These are phyloP conservation scores for Lepraria neglecta DNA, from an alignment of 495 filamentous ascomycete species.

Conservation along the genomic window DNA sequence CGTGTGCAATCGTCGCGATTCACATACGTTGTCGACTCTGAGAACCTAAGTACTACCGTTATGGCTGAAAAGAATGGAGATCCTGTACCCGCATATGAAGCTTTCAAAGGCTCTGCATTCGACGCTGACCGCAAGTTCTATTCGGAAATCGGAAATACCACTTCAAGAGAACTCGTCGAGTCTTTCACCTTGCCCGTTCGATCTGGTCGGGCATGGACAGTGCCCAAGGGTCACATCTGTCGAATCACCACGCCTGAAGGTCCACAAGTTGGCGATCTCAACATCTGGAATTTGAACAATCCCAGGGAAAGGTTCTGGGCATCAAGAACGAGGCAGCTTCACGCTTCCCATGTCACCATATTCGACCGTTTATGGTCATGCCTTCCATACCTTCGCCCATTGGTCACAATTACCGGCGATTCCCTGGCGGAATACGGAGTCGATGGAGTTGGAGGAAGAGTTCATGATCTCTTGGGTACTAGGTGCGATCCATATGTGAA, in stretches of 20 bases:
- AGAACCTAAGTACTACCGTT: not conserved
- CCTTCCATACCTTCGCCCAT: slow-evolving; percentile 66
- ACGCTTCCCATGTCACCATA: slow-evolving; percentile 62
- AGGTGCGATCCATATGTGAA: slow-evolving; percentile 73
- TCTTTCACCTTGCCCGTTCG: slow-evolving; percentile 47
- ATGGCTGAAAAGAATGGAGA: not conserved
- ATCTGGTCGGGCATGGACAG: slow-evolving; percentile 59
- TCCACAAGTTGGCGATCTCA: slow-evolving; percentile 74
- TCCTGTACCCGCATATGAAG: slow-evolving; percentile 39
- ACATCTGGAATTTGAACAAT: slow-evolving; percentile 71
- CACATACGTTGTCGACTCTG: too few relatives aligned
- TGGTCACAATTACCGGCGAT: slow-evolving; percentile 66
- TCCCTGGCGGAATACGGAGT: slow-evolving; percentile 51
- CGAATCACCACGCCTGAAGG: slow-evolving; percentile 67
- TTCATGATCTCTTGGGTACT: slow-evolving; percentile 59
- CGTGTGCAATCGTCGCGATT: too few relatives aligned
- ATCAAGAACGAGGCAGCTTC: slow-evolving; percentile 66
- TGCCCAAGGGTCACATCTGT: slow-evolving; percentile 56
- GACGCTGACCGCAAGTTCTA: slow-evolving; percentile 42
- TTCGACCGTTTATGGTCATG: slow-evolving; percentile 71
- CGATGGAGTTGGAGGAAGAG: slow-evolving; percentile 42
- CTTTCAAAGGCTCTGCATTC: slow-evolving; percentile 38
- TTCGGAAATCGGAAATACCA: slow-evolving; percentile 27
- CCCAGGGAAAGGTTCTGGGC: slow-evolving; percentile 78
- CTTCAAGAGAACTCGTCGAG: slow-evolving; percentile 35